These are phyloP conservation scores for Trametes sp. DNA, from an alignment of 1,284 basidiomycete genomes.

Conservation along the genomic window DNA sequence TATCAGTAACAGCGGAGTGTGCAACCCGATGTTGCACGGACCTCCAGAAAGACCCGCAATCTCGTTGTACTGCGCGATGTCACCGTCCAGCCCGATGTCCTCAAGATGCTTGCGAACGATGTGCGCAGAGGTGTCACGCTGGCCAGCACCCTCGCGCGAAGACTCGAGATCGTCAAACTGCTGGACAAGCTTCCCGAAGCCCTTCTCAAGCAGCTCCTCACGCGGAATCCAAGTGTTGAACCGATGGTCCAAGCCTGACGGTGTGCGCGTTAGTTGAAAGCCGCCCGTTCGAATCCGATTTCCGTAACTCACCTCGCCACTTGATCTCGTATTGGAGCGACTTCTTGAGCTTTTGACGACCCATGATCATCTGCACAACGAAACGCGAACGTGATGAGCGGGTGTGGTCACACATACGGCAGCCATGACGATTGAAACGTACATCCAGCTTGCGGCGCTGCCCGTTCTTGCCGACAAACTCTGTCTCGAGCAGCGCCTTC, in stretches of 20 bases:
- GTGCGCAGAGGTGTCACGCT: constrained; percentile 82
- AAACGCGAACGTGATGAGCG: constrained; percentile 15
- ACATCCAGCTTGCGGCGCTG: constrained; percentile 92
- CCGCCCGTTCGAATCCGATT: not conserved
- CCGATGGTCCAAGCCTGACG: constrained; percentile 80
- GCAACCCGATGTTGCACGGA: constrained; percentile 40
- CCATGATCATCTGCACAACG: constrained; percentile 78
- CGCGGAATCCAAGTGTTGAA: constrained; percentile 96
- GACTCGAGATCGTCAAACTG: constrained; percentile 98
- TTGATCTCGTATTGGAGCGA: constrained; percentile 96
- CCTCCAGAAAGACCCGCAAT: constrained; percentile 90
- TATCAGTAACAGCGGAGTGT: not conserved
- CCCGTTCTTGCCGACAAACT: constrained; percentile 93
- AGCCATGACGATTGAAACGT: constrained; percentile 36
- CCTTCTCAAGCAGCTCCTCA: constrained; percentile 88
- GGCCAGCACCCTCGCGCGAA: constrained; percentile 91
- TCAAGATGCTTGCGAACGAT: constrained; percentile 90
- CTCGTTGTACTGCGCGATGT: constrained; percentile 98
- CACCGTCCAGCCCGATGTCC: constrained; percentile 95
- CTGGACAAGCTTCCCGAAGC: constrained; percentile 91
- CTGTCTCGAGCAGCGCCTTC: constrained; percentile 80
- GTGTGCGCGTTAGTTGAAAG: not conserved
- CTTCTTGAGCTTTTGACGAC: constrained; percentile 98
- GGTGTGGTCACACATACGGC: constrained; percentile 1
- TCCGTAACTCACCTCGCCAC: constrained; percentile 68